Base-by-base conservation (phyloP, 2,329 filamentous ascomycete genomes). In the Diaporthe eres region DNA sequence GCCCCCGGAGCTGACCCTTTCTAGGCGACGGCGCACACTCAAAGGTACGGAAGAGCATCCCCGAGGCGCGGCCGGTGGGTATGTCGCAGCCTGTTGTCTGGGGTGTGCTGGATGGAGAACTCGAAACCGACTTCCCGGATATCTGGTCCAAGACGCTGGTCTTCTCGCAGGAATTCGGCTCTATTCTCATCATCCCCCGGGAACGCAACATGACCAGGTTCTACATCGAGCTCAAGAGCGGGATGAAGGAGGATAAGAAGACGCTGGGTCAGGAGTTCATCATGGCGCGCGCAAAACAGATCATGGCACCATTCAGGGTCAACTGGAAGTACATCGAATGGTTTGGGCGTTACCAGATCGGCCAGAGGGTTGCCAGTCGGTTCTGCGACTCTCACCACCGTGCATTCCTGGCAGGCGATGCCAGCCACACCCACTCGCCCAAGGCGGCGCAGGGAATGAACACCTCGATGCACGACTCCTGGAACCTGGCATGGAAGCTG, bases 81-180 rank as follows among this genome's bases (percentile, higher is more conserved):
- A 77, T 77, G 76, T 77, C 76, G 51, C 76, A 77, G 34, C 74
- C 74, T 31, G 76, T 88, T 1, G 82, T 84, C 4, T 92, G 89
- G 90, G 90, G 89, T 25, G 90, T 92, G 0, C 79, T 92, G 12
- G 90, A 92, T 77, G 89, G 90, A 73, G 86, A 87, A 71, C 81
- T 92, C 6, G 88, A 90, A 19, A 91, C 90, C 2, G 86, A 91
- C 77, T 92, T 92, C 68, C 90, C 90, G 1, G 90, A 92, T 78
- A 85, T 91, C 22, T 91, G 90, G 88, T 90, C 87, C 79, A 91
- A 91, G 80, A 88, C 88, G 0, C 87, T 89, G 0, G 84, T 91
- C 4, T 88, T 89, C 71, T 89, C 88, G 6, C 86, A 90, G 72
- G 82, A 85, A 61, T 84, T 87, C n/a, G 90, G 90, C 0, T 90